Percentiles rank a stretch among this genome's conserved stretches.
Evolutionary conservation across 495 filamentous ascomycete species (phyloP).

Genomic region (Xylaria castorea): DNA sequence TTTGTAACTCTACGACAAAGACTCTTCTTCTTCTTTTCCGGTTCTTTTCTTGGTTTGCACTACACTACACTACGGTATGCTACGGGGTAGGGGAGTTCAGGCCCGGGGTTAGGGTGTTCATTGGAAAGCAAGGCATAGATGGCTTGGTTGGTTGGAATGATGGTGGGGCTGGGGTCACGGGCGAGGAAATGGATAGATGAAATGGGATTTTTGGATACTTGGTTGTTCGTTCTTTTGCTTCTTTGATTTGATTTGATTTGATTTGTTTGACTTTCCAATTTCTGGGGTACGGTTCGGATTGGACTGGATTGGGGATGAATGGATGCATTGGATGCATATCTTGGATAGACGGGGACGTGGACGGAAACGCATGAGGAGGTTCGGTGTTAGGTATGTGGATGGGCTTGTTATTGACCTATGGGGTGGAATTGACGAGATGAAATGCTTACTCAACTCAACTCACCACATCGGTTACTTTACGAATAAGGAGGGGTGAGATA

Average conservation of each 20-base stretch:
- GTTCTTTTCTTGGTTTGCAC: background rate
- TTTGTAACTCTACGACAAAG: conserved; percentile 5
- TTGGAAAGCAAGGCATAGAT: background rate
- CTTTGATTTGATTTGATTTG: background rate
- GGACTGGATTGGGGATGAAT: background rate
- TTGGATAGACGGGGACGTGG: conserved; percentile 1
- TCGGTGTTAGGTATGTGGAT: background rate
- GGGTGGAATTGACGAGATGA: background rate
- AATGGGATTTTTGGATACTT: background rate
- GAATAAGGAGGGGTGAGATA: background rate
- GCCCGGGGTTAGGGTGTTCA: background rate
- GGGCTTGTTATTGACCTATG: background rate
- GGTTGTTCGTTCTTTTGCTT: background rate
- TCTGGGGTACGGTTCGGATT: background rate
- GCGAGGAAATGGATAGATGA: background rate
- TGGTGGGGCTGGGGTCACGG: background rate
- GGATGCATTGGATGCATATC: background rate
- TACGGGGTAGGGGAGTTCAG: conserved; percentile 4
- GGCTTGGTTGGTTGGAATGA: background rate
- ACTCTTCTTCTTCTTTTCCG: background rate
- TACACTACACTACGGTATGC: background rate
- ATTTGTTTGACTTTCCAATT: background rate
- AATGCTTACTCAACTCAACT: background rate
- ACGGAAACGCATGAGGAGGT: background rate
- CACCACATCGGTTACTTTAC: background rate